These are phyloP conservation scores for Corylus heterophylla DNA, from an alignment of 306 rosid genomes.

Conservation along the genomic window DNA sequence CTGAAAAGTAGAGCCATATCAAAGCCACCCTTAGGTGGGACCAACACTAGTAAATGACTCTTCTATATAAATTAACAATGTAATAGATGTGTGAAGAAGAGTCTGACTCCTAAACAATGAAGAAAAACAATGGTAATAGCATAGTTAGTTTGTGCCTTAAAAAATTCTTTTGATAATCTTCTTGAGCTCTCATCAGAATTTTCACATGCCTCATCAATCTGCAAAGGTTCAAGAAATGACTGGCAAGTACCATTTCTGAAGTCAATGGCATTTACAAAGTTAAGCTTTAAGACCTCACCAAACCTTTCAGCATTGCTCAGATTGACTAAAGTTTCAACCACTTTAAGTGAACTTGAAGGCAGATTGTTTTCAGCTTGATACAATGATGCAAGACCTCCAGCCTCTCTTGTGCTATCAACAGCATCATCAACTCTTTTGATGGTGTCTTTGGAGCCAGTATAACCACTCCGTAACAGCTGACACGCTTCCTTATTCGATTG, in stretches of 20 bases:
- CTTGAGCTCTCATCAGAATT: constrained; percentile 3
- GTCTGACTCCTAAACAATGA: background rate
- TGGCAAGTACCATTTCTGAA: background rate
- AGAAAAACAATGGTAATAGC: background rate
- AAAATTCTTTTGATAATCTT: background rate
- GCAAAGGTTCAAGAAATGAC: background rate
- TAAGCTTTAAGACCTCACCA: background rate
- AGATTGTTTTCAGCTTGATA: constrained; percentile 1
- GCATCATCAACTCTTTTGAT: background rate
- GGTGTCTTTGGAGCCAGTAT: background rate
- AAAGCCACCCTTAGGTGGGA: background rate
- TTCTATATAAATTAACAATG: background rate
- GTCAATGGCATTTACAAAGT: too few relatives aligned
- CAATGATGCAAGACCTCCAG: background rate
- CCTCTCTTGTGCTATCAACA: constrained; percentile 1
- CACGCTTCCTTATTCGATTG: background rate
- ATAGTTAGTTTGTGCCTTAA: background rate
- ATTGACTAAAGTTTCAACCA: background rate
- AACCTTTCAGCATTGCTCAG: background rate
- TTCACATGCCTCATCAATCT: background rate
- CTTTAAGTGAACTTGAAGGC: constrained; percentile 4
- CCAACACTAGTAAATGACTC: background rate
- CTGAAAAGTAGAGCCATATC: background rate
- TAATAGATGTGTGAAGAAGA: background rate
- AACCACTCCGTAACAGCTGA: background rate